Conservation (phyloP, 164 flowering plant species). For the Dillenia suffruticosa region DNA sequence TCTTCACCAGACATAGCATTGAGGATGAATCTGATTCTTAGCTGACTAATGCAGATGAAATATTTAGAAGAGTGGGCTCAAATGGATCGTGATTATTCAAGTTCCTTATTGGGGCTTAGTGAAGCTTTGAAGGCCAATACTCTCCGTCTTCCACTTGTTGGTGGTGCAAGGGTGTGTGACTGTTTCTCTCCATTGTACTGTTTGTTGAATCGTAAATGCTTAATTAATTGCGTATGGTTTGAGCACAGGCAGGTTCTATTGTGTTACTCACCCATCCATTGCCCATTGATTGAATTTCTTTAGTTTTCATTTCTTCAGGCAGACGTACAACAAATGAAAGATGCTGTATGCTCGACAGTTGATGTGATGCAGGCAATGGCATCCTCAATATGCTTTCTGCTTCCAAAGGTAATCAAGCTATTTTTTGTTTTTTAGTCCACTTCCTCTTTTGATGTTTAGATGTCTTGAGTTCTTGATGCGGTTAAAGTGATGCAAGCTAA, state of each 20-base stretch:
- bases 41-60: slow-evolving; percentile 31
- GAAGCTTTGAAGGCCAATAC: slow-evolving; percentile 61
- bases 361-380: slow-evolving; percentile 68
- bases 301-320: slow-evolving; percentile 31
- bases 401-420: slow-evolving; percentile 32
- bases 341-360: slow-evolving; percentile 54
- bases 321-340: slow-evolving; percentile 43
- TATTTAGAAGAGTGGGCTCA: slow-evolving; percentile 53
- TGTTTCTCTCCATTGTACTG: not conserved
- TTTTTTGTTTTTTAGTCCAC: slow-evolving; percentile 1
- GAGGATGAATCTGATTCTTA: no score
- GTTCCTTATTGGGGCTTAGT: slow-evolving; percentile 43
- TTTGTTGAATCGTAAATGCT: no score
- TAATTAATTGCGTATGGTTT: no score
- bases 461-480: no score
- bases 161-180: slow-evolving; percentile 50
- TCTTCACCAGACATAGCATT: no score
- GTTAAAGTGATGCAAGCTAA: no score
- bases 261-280: no score
- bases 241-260: no score
- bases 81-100: slow-evolving; percentile 42
- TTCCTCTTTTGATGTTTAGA: no score
- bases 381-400: slow-evolving; percentile 41
- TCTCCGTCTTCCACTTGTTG: slow-evolving; percentile 58
- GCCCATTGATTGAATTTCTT: no score